Conservation (phyloP, 1,139 yeast genomes). For the Kurtzmaniella quercitrusa region DNA sequence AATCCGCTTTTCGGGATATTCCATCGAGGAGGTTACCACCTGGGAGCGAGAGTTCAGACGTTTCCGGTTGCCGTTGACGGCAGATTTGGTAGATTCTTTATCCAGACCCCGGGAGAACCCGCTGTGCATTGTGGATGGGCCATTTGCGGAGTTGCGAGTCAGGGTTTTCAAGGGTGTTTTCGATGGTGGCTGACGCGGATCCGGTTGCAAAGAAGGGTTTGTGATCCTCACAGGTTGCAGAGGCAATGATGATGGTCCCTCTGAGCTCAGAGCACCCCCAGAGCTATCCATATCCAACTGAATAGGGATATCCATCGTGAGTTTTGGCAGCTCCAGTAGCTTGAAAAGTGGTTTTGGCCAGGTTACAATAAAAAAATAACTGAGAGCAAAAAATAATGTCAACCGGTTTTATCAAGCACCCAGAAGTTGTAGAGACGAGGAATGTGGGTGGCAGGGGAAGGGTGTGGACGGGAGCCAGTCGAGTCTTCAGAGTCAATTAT, state of each 20-base stretch:
- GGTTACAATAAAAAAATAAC: not conserved
- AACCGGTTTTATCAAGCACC: too few relatives aligned
- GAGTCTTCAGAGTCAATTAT: too few relatives aligned
- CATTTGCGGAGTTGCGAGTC: not conserved
- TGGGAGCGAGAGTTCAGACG: conserved; percentile 7
- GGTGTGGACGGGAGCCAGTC: too few relatives aligned
- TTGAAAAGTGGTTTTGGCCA: not conserved
- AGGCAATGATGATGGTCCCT: not conserved
- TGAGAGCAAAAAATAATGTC: not conserved
- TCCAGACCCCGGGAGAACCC: not conserved
- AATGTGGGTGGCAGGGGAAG: too few relatives aligned
- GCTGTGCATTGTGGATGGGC: not conserved
- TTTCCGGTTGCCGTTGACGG: conserved; percentile 2
- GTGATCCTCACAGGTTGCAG: not conserved
- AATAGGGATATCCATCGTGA: conserved; percentile 5
- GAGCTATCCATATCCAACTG: conserved; percentile 4
- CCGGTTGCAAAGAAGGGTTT: not conserved
- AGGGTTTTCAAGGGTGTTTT: not conserved
- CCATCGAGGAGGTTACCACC: conserved; percentile 7
- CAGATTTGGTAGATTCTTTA: not conserved
- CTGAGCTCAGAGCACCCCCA: not conserved
- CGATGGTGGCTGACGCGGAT: not conserved
- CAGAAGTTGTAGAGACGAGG: too few relatives aligned
- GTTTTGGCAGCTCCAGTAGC: not conserved
- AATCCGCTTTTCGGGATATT: conserved; percentile 22